Conservation (phyloP, 2,329 filamentous ascomycete genomes). For the Clathrospora elynae region DNA sequence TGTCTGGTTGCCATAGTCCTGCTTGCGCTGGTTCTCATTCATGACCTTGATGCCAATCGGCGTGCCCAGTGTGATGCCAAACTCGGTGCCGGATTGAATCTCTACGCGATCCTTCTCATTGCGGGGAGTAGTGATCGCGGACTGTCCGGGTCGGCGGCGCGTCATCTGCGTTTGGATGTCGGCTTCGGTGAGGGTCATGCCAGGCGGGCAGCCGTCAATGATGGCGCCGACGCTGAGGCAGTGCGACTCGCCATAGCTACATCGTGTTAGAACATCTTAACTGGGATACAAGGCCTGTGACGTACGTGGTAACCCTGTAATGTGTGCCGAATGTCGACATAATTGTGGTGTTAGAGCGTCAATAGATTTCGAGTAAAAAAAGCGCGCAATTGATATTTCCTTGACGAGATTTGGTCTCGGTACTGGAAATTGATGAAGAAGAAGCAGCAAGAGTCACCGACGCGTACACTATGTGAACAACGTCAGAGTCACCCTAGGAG, state of each 20-base stretch:
- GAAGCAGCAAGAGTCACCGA: constrained; percentile 7
- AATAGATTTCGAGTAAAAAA: constrained; percentile 2
- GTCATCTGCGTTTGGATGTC: constrained; percentile 97
- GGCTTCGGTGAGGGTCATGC: constrained; percentile 79
- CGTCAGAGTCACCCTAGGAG: constrained; percentile 27
- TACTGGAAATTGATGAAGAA: constrained; percentile 1
- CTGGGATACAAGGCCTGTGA: constrained; percentile 17
- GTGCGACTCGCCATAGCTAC: constrained; percentile 81
- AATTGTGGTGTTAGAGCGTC: constrained; percentile 12
- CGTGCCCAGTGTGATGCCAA: constrained; percentile 85
- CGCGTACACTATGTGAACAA: constrained; percentile 16
- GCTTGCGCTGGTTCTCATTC: constrained; percentile 91
- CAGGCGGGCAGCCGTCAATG: constrained; percentile 88
- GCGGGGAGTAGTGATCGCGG: constrained; percentile 85
- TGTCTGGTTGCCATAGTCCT: constrained; percentile 87
- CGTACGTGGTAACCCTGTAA: constrained; percentile 82
- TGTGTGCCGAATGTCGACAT: constrained; percentile 80
- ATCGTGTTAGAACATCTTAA: constrained; percentile 19
- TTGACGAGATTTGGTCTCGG: not conserved
- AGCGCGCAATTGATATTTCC: constrained; percentile 7
- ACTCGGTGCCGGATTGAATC: constrained; percentile 92
- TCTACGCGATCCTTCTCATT: constrained; percentile 90
- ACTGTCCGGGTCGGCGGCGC: constrained; percentile 86
- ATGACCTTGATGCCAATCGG: constrained; percentile 85
- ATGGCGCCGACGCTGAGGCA: constrained; percentile 94